Evolutionary conservation across 2,329 filamentous ascomycete species (phyloP).

Genomic region (Fusarium begoniae): DNA sequence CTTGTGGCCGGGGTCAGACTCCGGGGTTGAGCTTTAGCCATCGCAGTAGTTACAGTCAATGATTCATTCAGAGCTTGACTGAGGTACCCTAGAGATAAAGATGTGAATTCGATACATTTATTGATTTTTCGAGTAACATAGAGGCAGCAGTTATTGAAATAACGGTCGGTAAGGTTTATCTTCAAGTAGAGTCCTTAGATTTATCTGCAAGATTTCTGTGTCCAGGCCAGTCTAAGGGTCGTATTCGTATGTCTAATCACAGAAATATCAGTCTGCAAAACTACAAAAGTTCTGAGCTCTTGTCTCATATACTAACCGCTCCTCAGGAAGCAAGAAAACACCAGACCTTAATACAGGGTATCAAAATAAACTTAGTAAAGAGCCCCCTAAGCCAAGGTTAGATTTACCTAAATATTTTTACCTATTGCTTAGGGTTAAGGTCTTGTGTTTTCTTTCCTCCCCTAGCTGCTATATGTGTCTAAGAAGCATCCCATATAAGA

Average conservation of each 20-base stretch:
- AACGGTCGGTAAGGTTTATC: too few species aligned
- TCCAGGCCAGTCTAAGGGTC: neutral
- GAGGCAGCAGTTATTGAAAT: neutral
- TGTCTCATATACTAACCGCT: too few species aligned
- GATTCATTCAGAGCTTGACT: conserved; percentile 23
- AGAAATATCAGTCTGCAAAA: too few species aligned
- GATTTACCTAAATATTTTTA: too few species aligned
- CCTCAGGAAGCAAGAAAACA: too few species aligned
- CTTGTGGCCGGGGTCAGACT: conserved; percentile 14
- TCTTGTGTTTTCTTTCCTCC: too few species aligned
- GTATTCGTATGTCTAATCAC: neutral
- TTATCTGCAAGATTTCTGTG: neutral
- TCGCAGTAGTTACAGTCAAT: conserved; percentile 18
- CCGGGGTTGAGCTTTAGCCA: conserved; percentile 24
- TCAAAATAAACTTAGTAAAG: too few species aligned
- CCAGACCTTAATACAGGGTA: too few species aligned
- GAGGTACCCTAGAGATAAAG: neutral
- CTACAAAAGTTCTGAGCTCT: neutral
- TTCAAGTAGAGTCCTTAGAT: neutral
- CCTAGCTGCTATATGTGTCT: too few species aligned
- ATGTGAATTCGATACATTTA: neutral
- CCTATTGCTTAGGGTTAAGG: too few species aligned
- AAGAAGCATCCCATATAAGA: too few species aligned
- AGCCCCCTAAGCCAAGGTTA: too few species aligned
- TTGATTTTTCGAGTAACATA: neutral